phyloP scores from a whole-genome alignment of 2,329 filamentous ascomycete genomes.

The Arachnomyces sp. region DNA sequence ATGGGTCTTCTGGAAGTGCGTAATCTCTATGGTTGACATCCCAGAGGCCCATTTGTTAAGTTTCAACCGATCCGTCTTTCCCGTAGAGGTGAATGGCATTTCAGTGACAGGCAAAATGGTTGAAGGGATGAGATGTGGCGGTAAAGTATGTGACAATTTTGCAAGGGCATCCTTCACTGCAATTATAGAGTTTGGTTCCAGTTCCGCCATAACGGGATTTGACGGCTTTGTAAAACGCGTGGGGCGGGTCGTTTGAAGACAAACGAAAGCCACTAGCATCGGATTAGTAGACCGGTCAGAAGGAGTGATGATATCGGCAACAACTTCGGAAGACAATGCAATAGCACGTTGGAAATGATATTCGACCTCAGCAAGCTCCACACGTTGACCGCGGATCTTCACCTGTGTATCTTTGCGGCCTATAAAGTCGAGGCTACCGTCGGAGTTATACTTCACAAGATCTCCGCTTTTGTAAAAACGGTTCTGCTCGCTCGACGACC shows the following conservation, averaged over 20 bases:
- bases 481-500: constrained; percentile 24
- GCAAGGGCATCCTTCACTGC: no score
- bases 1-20: no score
- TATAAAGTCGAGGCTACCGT: constrained; percentile 18
- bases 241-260: no score
- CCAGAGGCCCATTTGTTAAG: no score
- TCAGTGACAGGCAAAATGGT: constrained; percentile 6
- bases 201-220: no score
- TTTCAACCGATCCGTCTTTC: constrained; percentile 11
- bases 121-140: constrained; percentile 11
- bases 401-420: constrained; percentile 54
- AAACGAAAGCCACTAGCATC: background rate
- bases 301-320: no score
- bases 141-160: no score
- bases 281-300: background rate
- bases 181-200: no score
- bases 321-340: no score
- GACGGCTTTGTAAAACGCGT: no score
- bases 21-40: no score
- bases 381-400: constrained; percentile 53
- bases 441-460: constrained; percentile 5
- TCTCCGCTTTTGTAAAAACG: constrained; percentile 4
- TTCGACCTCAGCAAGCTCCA: constrained; percentile 45
- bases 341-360: no score
- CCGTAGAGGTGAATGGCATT: constrained; percentile 10